Evolutionary conservation across 2,329 filamentous ascomycete genomes (phyloP), one percentile per base, ranked within the genome.

Genomic region (Penicillium sp.): DNA sequence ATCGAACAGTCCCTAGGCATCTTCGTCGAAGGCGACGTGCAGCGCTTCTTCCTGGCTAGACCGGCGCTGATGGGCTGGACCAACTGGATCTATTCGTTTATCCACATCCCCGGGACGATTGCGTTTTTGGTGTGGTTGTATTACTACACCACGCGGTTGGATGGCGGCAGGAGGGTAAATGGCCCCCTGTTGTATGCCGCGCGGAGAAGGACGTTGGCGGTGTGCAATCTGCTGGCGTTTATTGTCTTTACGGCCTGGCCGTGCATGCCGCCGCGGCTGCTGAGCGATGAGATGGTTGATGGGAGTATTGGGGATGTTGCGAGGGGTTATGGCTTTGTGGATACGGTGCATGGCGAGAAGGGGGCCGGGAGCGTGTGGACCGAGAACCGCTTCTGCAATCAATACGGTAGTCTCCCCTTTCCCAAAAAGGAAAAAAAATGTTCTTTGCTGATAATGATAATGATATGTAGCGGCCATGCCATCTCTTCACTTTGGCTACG

Each of bases 91-190:
- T 90, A 90, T 72, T 89, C 86, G 5, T 90, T 89, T 71, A 89
- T 91, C 65, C 88, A 90, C 69, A 90, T 90, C 57, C 88, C 87
- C 0, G 87, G 86, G 14, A 90, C 87, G 5, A 90, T 90, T 62
- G 78, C 86, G 46, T 91, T 89, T 66, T 76, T 84, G 23, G 78
- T 84, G 38, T 81, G 83, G 66, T 79, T 90, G 4, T 90, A 84
- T 74, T 88, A 87, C 73, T 81, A 87, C 67, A 89, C 86, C 47
- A 88, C 84, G 23, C 79, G 79, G 52, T 64, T 69, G 21, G 61
- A 64, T n/a, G 68, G 68, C 30, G 0, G 74, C 79, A 5, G 80
- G n/a, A n/a, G n/a, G n/a, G n/a, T n/a, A n/a, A n/a, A n/a, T n/a
- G n/a, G 80, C 1, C 77, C 81, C 0, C 69, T 67, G n/a, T 67